Percentiles rank a stretch among this genome's conserved stretches.
These are phyloP conservation scores for Beverwykella pulmonaria DNA, from an alignment of 495 filamentous ascomycete species.

Conservation along the genomic window DNA sequence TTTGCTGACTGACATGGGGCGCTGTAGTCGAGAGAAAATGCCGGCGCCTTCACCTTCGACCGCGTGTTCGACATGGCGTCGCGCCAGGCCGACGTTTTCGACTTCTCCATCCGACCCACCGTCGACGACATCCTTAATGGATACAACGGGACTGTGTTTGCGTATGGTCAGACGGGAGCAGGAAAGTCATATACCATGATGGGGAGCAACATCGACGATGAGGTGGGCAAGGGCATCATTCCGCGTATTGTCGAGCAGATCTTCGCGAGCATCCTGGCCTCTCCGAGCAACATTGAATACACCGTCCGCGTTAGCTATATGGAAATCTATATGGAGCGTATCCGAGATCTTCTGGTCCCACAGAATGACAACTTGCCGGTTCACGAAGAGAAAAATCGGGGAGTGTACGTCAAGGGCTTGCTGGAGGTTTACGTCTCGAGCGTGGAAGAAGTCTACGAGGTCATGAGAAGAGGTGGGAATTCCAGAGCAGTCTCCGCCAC, in stretches of 20 bases:
- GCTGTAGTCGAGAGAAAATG: conserved; percentile 75
- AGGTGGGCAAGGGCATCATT: conserved; percentile 86
- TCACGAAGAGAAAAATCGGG: conserved; percentile 94
- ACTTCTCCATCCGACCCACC: conserved; percentile 93
- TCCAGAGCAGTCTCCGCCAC: conserved; percentile 94
- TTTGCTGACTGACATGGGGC: not conserved
- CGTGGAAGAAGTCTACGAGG: conserved; percentile 93
- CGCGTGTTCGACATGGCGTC: conserved; percentile 93
- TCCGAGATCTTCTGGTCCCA: conserved; percentile 87
- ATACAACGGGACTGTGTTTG: conserved; percentile 99
- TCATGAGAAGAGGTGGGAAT: conserved; percentile 89
- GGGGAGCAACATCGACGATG: conserved; percentile 94
- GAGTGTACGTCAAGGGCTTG: conserved; percentile 96
- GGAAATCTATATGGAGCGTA: conserved; percentile 99
- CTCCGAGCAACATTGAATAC: conserved; percentile 93
- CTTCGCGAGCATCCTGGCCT: conserved; percentile 88
- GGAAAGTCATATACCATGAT: conserved; percentile 99
- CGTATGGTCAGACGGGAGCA: conserved; percentile 97
- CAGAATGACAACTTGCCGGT: conserved; percentile 95
- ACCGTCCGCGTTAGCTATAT: conserved; percentile 98
- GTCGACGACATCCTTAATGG: conserved; percentile 98
- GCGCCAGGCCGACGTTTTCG: conserved; percentile 86
- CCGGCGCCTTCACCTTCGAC: conserved; percentile 92
- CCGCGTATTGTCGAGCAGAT: conserved; percentile 98
- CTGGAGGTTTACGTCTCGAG: conserved; percentile 94